Conservation (phyloP, 2,329 filamentous ascomycete species). For the Talaromyces albobiverticillius region DNA sequence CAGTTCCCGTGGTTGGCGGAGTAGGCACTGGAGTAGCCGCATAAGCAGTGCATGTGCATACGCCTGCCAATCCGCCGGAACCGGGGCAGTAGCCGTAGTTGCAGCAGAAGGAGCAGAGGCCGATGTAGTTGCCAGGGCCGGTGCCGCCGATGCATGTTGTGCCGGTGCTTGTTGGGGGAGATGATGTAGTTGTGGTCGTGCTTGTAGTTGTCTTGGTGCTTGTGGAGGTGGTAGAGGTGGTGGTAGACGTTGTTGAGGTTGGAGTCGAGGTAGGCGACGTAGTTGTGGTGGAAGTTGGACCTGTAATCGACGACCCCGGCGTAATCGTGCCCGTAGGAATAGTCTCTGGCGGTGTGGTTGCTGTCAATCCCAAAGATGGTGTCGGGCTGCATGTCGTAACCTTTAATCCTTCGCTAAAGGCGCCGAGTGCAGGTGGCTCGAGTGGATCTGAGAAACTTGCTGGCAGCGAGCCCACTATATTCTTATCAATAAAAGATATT, state of each 20-base stretch:
- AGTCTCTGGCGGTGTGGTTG: not conserved
- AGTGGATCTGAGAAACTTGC: slow-evolving; percentile 29
- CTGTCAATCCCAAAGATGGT: slow-evolving; percentile 31
- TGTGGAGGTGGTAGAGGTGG: not conserved
- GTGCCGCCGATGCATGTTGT: slow-evolving; percentile 25
- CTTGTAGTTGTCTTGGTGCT: not conserved
- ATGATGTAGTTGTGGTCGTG: slow-evolving; percentile 6
- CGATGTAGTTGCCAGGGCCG: slow-evolving; percentile 27
- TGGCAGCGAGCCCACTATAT: not conserved
- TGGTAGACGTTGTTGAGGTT: not conserved
- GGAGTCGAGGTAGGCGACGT: not conserved
- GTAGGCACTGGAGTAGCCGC: slow-evolving; percentile 21
- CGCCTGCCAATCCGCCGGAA: slow-evolving; percentile 16
- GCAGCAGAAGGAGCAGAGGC: slow-evolving; percentile 30
- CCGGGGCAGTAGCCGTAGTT: slow-evolving; percentile 29
- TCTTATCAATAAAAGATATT: not conserved
- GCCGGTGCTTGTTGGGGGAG: not conserved
- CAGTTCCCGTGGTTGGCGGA: slow-evolving; percentile 23
- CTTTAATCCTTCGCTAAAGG: slow-evolving; percentile 27
- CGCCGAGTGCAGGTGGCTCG: slow-evolving; percentile 28
- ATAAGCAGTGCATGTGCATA: slow-evolving; percentile 29
- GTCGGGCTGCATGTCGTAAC: slow-evolving; percentile 15
- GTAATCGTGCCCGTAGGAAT: not conserved
- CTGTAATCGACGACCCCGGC: not conserved
- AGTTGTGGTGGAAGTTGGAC: not conserved